Evolutionary conservation across 73 alveolate species (phyloP).

Genomic region (Paramecium sexaurelia): DNA sequence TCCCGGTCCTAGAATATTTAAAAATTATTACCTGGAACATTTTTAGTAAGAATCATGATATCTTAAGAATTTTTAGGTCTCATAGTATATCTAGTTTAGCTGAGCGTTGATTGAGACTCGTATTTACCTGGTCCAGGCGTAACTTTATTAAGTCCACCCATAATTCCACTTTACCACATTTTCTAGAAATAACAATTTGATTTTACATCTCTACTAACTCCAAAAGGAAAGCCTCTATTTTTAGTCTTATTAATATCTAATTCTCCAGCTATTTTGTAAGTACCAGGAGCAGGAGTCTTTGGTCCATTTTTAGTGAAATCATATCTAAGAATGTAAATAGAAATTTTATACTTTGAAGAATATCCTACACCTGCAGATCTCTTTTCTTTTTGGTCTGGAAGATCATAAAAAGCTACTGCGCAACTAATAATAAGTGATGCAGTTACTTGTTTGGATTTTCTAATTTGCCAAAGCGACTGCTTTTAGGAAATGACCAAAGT

Average conservation of each 20-base stretch:
- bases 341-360: not conserved
- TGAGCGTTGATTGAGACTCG: slow-evolving; percentile 41
- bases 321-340: not conserved
- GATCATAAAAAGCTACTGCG: slow-evolving; percentile 47
- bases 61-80: slow-evolving; percentile 50
- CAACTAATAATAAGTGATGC: not conserved
- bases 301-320: slow-evolving; percentile 18
- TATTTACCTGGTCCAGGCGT: slow-evolving; percentile 69
- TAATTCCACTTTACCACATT: slow-evolving; percentile 58
- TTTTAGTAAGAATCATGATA: slow-evolving; percentile 46
- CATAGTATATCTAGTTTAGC: slow-evolving; percentile 46
- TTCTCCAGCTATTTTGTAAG: slow-evolving; percentile 45
- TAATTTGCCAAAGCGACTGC: slow-evolving; percentile 44
- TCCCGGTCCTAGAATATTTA: slow-evolving; percentile 53
- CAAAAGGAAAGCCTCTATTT: slow-evolving; percentile 58
- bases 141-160: slow-evolving; percentile 56
- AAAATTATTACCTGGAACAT: slow-evolving; percentile 15
- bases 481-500: slow-evolving; percentile 64
- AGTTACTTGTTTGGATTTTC: slow-evolving; percentile 40
- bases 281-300: slow-evolving; percentile 65
- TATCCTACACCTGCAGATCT: slow-evolving; percentile 41
- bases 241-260: slow-evolving; percentile 52
- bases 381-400: slow-evolving; percentile 22
- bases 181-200: slow-evolving; percentile 1
- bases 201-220: slow-evolving; percentile 66